Conservation (phyloP, 306 rosid species). For the Lathyrus oleraceus region DNA sequence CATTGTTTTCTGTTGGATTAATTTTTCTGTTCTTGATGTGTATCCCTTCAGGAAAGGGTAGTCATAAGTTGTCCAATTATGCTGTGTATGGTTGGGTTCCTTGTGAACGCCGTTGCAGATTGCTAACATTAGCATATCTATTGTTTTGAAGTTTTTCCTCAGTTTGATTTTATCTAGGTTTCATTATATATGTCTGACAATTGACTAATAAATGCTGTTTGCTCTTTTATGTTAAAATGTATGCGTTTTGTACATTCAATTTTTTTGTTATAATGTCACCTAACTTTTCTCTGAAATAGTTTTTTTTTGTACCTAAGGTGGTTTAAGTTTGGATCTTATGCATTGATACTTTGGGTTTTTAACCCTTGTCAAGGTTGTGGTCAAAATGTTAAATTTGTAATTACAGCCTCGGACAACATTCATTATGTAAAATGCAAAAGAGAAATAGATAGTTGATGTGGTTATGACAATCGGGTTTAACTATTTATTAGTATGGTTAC, state of each 20-base stretch:
- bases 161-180: not conserved
- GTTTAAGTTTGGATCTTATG: not conserved
- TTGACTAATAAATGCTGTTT: not conserved
- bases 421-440: not conserved
- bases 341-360: not conserved
- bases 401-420: not conserved
- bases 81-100: not conserved
- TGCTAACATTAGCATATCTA: not conserved
- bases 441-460: conserved; percentile 1
- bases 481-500: not conserved
- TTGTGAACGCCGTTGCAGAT: not conserved
- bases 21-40: not conserved
- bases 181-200: not conserved
- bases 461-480: not conserved
- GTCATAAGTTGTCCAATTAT: not conserved
- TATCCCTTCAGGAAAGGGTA: not conserved
- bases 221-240: not conserved
- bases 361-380: not conserved
- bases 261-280: too few relatives aligned
- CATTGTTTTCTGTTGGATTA: conserved; percentile 5
- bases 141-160: conserved; percentile 12
- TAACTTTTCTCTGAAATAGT: not conserved
- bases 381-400: not conserved
- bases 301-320: not conserved
- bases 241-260: not conserved